Conservation (phyloP, 1,284 basidiomycete species). For the Ganoderma lucidum region DNA sequence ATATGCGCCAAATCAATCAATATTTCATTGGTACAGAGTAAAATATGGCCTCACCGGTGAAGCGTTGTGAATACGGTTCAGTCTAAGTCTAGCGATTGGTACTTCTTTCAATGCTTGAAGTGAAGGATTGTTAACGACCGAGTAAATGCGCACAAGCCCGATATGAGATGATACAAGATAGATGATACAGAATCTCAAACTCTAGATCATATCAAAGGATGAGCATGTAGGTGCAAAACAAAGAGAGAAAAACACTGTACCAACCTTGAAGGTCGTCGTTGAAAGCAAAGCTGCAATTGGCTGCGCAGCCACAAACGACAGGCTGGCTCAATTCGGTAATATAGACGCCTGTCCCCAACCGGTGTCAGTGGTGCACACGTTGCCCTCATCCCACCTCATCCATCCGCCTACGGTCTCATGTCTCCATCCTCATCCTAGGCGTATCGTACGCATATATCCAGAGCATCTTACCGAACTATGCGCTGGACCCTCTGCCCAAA, state of each 20-base stretch:
- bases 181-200: neutral
- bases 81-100: neutral
- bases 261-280: neutral
- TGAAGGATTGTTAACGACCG: too few species aligned
- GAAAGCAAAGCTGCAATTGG: neutral
- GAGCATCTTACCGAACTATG: neutral
- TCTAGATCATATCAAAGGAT: neutral
- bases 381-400: neutral
- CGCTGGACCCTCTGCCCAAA: slow-evolving; percentile 16
- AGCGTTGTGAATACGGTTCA: neutral
- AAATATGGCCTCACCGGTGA: neutral
- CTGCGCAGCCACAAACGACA: neutral
- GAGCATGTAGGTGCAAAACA: neutral
- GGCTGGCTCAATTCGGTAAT: neutral
- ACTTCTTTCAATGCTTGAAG: too few species aligned
- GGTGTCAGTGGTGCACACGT: neutral
- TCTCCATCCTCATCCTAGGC: neutral
- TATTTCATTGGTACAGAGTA: neutral
- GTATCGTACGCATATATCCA: neutral
- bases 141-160: neutral
- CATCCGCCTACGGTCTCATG: neutral
- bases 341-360: neutral
- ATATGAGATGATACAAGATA: neutral
- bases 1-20: neutral
- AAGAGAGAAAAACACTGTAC: neutral